These are phyloP conservation scores for Mortierella sp. DNA, from an alignment of 371 early-diverging fungal genomes.

Conservation along the genomic window DNA sequence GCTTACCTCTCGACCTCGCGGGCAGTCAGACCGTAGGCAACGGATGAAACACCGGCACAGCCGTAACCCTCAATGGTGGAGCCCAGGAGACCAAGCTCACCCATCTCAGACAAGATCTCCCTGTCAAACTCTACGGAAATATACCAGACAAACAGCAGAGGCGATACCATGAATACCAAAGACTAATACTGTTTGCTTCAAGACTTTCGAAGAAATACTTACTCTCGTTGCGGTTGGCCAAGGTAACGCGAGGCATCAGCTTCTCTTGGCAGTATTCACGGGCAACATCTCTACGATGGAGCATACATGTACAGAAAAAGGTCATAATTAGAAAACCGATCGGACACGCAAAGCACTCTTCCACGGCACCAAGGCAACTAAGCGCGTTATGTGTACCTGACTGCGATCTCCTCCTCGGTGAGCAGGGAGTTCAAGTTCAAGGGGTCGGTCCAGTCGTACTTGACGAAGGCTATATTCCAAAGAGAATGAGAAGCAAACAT, in stretches of 20 bases:
- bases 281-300: constrained; percentile 77
- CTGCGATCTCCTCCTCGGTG: constrained; percentile 90
- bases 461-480: constrained; percentile 62
- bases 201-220: constrained; percentile 26
- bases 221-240: constrained; percentile 92
- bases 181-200: not conserved
- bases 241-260: constrained; percentile 86
- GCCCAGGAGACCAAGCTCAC: constrained; percentile 94
- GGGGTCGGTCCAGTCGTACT: constrained; percentile 96
- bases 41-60: constrained; percentile 97
- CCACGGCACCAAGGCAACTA: too few relatives aligned
- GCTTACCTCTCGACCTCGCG: constrained; percentile 92
- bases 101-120: constrained; percentile 94
- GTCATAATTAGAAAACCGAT: not conserved
- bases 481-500: not conserved
- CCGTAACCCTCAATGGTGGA: constrained; percentile 97
- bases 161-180: constrained; percentile 3
- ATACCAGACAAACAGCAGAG: not conserved
- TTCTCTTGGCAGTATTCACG: constrained; percentile 90
- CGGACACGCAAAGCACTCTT: too few relatives aligned
- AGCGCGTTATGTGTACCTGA: constrained; percentile 75
- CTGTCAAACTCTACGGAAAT: constrained; percentile 78
- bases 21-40: constrained; percentile 96
- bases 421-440: constrained; percentile 85
- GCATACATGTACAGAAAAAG: too few relatives aligned